These are phyloP conservation scores for Volvariella volvacea DNA, from an alignment of 1,284 basidiomycete species.

Conservation along the genomic window DNA sequence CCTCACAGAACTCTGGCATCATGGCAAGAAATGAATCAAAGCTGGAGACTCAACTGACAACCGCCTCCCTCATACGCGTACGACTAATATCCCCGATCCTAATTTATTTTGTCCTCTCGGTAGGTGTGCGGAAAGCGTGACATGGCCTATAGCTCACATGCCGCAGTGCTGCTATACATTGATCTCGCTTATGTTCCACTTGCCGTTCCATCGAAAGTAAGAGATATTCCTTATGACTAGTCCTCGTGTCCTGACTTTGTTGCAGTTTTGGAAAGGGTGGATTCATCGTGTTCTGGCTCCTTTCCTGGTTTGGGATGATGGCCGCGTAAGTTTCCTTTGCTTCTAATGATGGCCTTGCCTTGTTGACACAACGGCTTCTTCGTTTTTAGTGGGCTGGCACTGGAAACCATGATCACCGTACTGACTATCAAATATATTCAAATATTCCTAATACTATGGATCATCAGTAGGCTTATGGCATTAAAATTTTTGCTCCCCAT, in stretches of 20 bases:
- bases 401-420: conserved; percentile 57
- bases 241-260: too few relatives aligned
- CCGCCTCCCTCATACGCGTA: conserved; percentile 45
- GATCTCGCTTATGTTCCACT: conserved; percentile 58
- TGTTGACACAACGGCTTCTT: background rate
- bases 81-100: conserved; percentile 48
- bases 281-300: conserved; percentile 41
- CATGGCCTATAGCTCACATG: conserved; percentile 20
- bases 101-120: conserved; percentile 57
- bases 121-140: conserved; percentile 21
- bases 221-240: background rate
- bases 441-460: conserved; percentile 60
- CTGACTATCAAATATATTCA: conserved; percentile 47
- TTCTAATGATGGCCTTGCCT: too few relatives aligned
- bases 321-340: conserved; percentile 35
- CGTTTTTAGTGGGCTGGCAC: conserved; percentile 45
- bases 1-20: background rate
- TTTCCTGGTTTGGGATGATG: conserved; percentile 31
- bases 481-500: background rate
- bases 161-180: conserved; percentile 44
- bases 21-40: conserved; percentile 31
- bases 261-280: conserved; percentile 43
- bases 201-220: conserved; percentile 41
- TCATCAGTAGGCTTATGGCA: conserved; percentile 45
- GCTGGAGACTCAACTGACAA: conserved; percentile 40